Base-by-base conservation (phyloP, 2,329 filamentous ascomycete species). In the Cytospora paraplurivora region DNA sequence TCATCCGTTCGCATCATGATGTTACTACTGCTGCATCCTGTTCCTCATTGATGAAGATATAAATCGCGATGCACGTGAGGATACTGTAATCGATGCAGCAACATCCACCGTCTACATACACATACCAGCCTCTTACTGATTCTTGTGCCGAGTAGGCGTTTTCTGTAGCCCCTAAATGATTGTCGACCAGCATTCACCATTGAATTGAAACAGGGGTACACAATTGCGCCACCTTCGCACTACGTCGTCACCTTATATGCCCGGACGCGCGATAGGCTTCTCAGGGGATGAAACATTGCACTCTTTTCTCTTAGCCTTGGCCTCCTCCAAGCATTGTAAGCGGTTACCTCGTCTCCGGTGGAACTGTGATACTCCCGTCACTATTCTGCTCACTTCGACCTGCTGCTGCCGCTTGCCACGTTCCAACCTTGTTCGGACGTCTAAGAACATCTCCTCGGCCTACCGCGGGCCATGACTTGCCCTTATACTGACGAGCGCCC, bases 391-490 rank as follows among this genome's bases (percentile, higher is more conserved):
- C 17, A 34, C 10, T 3, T 47, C 41, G 38, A 21, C 7, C 21
- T 34, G 27, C 27, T 21, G 34, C 19, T 15, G 27, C 7, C 34
- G 10, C 56, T 32, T 32, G 10, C 17, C 21, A 7, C 32, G 67
- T 68, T 64, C 69, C 73, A 72, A 13, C 78, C 65, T 1, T 79
- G 78, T 15, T 77, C 77, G 37, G 74, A 75, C 15, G 75, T 78
- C 54, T 4, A 82, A 70, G 2, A 73, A 68, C 3, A 81, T 74
- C 66, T 81, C 77, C 57, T 81, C 78, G 17, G 79, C 81, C 74
- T 71, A 0, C 69, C 72, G 6, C 84, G 70, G 3, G 75, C 74
- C 44, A 82, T 64, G 4, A 81, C 75, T 63, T 79, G 76, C 0
- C 19, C 51, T 13, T 60, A 3, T 56, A 59, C 17, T 35, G 37